Evolutionary conservation across 192 early-diverging fungal genomes (phyloP).

Genomic region (Funneliformis geosporum): DNA sequence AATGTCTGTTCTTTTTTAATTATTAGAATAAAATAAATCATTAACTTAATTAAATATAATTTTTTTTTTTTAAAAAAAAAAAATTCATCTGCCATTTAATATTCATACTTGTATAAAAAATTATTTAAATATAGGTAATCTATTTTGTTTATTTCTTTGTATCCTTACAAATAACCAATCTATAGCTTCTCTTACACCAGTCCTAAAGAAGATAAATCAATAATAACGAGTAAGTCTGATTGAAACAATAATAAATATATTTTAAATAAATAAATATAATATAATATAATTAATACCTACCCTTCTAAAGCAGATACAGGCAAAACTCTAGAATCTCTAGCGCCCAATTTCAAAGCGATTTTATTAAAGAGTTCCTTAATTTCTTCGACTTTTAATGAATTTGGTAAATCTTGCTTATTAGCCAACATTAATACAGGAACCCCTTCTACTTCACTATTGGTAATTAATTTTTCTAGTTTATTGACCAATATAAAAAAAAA

Average conservation of each 20-base stretch:
- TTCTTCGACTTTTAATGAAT: conserved; percentile 69
- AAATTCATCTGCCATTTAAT: too few relatives aligned
- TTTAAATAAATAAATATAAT: neutral
- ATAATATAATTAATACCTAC: conserved; percentile 48
- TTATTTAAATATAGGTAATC: conserved; percentile 72
- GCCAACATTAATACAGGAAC: conserved; percentile 92
- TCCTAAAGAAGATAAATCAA: conserved; percentile 43
- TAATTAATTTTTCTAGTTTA: conserved; percentile 70
- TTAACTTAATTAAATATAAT: too few relatives aligned
- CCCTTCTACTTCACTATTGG: conserved; percentile 71
- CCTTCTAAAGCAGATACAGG: conserved; percentile 80
- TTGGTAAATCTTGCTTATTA: conserved; percentile 89
- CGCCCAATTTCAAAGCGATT: conserved; percentile 80
- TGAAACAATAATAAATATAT: conserved; percentile 9
- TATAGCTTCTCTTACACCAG: conserved; percentile 82
- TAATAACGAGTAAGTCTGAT: neutral
- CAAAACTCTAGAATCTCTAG: conserved; percentile 85
- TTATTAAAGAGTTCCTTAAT: conserved; percentile 92
- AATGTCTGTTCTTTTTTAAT: too few relatives aligned
- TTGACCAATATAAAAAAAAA: neutral
- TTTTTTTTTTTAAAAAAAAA: too few relatives aligned
- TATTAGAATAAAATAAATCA: too few relatives aligned
- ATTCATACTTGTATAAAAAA: neutral
- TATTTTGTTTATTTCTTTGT: conserved; percentile 76
- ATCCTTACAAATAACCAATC: conserved; percentile 89